Evolutionary conservation across 1,284 basidiomycete genomes (phyloP).

Genomic region (Trametes polyzona): DNA sequence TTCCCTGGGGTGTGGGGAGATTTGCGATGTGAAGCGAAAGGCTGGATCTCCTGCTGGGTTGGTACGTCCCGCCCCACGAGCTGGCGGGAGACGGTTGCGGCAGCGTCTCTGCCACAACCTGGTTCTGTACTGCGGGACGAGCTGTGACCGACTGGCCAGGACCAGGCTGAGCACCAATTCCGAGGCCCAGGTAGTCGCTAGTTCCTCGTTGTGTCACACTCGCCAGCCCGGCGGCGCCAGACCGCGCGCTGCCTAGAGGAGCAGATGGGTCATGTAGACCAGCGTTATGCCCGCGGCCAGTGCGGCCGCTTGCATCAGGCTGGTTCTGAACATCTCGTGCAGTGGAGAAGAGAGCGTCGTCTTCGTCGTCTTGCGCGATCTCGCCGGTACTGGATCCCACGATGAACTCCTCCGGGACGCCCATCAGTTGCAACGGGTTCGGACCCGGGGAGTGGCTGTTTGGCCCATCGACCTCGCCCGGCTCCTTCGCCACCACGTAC

Average conservation of each 20-base stretch:
- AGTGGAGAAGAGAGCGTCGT: background rate
- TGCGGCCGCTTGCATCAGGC: background rate
- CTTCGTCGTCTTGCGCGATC: conserved; percentile 9
- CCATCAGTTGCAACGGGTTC: conserved; percentile 19
- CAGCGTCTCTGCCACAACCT: background rate
- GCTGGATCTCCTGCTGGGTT: conserved; percentile 22
- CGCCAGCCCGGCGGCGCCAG: background rate
- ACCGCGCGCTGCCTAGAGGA: background rate
- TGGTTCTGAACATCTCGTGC: conserved; percentile 7
- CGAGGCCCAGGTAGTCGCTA: conserved; percentile 5
- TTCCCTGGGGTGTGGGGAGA: conserved; percentile 9
- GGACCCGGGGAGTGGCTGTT: conserved; percentile 7
- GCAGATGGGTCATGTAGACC: background rate
- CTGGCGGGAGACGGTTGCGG: conserved; percentile 26
- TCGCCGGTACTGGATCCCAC: conserved; percentile 14
- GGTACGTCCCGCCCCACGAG: conserved; percentile 25
- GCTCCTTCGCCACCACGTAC: conserved; percentile 20
- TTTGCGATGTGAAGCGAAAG: conserved; percentile 18
- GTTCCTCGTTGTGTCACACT: background rate
- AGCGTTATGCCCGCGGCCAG: no score
- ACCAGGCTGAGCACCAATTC: conserved; percentile 2
- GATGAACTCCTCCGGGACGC: conserved; percentile 7
- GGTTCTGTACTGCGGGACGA: background rate
- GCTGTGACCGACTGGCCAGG: conserved; percentile 1
- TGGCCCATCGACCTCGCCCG: conserved; percentile 14